These are phyloP conservation scores for Fusarium sp. DNA, from an alignment of 2,329 filamentous ascomycete genomes.

Conservation along the genomic window DNA sequence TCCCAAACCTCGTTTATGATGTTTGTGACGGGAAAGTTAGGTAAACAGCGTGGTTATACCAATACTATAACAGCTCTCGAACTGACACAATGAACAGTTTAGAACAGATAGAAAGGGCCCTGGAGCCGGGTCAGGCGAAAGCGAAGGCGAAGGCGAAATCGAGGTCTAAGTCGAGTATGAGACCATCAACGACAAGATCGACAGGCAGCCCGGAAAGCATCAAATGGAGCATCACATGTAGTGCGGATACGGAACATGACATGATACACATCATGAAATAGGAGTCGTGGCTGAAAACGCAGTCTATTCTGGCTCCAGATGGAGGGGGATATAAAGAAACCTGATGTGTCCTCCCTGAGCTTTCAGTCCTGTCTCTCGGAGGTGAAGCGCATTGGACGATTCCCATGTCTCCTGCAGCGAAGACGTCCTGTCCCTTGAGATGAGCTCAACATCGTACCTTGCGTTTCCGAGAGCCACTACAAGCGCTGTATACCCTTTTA, in stretches of 20 bases:
- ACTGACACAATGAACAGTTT: constrained; percentile 34
- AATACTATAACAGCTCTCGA: not conserved
- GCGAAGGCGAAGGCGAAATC: constrained; percentile 30
- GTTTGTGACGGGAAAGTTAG: constrained; percentile 43
- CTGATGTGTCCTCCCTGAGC: constrained; percentile 43
- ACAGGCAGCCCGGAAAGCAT: constrained; percentile 28
- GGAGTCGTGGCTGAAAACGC: constrained; percentile 3
- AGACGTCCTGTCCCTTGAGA: constrained; percentile 42
- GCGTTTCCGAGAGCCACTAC: constrained; percentile 44
- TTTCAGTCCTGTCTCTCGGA: constrained; percentile 43
- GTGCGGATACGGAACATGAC: constrained; percentile 40
- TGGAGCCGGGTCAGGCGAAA: constrained; percentile 35
- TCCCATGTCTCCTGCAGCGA: constrained; percentile 40
- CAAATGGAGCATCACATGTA: constrained; percentile 19
- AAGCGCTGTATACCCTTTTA: constrained; percentile 44
- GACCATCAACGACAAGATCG: constrained; percentile 17
- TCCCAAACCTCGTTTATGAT: constrained; percentile 42
- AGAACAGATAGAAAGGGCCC: constrained; percentile 43
- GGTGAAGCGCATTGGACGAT: constrained; percentile 39
- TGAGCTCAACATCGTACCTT: constrained; percentile 42
- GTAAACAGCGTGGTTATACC: constrained; percentile 19
- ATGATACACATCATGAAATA: constrained; percentile 48
- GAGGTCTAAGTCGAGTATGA: constrained; percentile 20
- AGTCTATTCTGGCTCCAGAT: constrained; percentile 39
- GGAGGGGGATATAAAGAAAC: constrained; percentile 44